phyloP scores from a whole-genome alignment of 1,139 yeast species.

The Diutina ranongensis region DNA sequence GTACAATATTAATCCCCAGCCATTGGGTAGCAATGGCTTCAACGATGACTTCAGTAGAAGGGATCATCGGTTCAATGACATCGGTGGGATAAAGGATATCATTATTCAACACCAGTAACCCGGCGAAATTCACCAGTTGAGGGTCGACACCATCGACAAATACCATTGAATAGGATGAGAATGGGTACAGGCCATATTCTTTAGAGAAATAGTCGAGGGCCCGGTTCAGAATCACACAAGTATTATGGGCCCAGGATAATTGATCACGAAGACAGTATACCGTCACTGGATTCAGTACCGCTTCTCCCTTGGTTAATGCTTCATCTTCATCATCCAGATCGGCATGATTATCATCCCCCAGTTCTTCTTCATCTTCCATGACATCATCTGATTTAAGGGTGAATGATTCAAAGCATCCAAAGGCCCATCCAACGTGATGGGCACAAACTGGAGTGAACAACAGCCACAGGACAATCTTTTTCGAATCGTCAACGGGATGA shows the following conservation, averaged over 20 bases:
- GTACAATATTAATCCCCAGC: slow-evolving; percentile 88
- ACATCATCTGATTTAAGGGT: slow-evolving; percentile 14
- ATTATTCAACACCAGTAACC: slow-evolving; percentile 58
- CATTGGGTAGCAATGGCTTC: slow-evolving; percentile 78
- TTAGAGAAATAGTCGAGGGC: slow-evolving; percentile 77
- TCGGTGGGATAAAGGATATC: slow-evolving; percentile 64
- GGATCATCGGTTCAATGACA: slow-evolving; percentile 68
- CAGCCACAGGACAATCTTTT: slow-evolving; percentile 70
- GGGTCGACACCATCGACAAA: slow-evolving; percentile 52
- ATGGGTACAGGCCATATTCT: slow-evolving; percentile 91
- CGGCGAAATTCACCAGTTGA: slow-evolving; percentile 55
- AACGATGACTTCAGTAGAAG: slow-evolving; percentile 56
- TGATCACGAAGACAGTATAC: slow-evolving; percentile 50
- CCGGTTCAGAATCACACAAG: slow-evolving; percentile 63
- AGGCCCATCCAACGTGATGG: slow-evolving; percentile 93
- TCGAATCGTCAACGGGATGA: slow-evolving; percentile 47
- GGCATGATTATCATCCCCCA: background rate
- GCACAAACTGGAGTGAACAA: slow-evolving; percentile 83
- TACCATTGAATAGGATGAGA: slow-evolving; percentile 65
- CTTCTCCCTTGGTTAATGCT: slow-evolving; percentile 23
- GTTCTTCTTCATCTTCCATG: slow-evolving; percentile 25
- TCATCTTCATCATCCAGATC: slow-evolving; percentile 20
- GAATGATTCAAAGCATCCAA: slow-evolving; percentile 66
- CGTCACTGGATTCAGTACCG: slow-evolving; percentile 35
- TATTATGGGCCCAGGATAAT: slow-evolving; percentile 50